Percentiles rank a stretch among this genome's conserved stretches.
These are phyloP conservation scores for Aspergillus spinulosporus DNA, from an alignment of 2,329 filamentous ascomycete species.

Conservation along the genomic window DNA sequence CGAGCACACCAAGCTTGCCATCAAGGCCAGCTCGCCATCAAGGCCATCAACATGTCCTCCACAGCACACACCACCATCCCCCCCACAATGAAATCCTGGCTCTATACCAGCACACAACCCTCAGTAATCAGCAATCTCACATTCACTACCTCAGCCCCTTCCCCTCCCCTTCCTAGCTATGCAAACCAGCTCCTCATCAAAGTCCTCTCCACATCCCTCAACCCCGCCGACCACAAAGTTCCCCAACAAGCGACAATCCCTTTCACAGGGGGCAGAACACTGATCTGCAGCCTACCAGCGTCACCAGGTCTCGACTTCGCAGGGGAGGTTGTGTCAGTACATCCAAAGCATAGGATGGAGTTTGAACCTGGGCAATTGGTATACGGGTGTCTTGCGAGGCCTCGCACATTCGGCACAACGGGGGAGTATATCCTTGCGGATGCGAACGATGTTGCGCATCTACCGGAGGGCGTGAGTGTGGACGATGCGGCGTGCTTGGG, in stretches of 20 bases:
- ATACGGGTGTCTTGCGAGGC: constrained; percentile 43
- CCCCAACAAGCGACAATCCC: constrained; percentile 51
- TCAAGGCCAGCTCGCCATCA: constrained; percentile 20
- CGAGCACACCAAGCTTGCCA: neutral
- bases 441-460: constrained; percentile 33
- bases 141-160: constrained; percentile 45
- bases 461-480: constrained; percentile 48
- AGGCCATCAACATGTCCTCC: constrained; percentile 31
- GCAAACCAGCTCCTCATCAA: constrained; percentile 56
- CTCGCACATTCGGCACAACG: constrained; percentile 45
- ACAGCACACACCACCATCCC: neutral
- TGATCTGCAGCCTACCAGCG: constrained; percentile 44
- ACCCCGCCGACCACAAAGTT: constrained; percentile 66
- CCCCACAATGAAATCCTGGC: constrained; percentile 59
- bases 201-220: constrained; percentile 56
- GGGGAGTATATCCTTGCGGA: constrained; percentile 45
- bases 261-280: constrained; percentile 27
- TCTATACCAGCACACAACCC: constrained; percentile 49
- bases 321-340: constrained; percentile 46
- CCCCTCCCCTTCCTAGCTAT: constrained; percentile 43
- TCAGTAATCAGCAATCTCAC: constrained; percentile 57
- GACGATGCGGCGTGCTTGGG: constrained; percentile 48
- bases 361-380: constrained; percentile 47
- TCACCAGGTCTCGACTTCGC: constrained; percentile 55
- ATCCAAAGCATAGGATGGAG: constrained; percentile 27